These are phyloP conservation scores for Aureobasidium sp. DNA, from an alignment of 2,329 filamentous ascomycete species.

Conservation along the genomic window DNA sequence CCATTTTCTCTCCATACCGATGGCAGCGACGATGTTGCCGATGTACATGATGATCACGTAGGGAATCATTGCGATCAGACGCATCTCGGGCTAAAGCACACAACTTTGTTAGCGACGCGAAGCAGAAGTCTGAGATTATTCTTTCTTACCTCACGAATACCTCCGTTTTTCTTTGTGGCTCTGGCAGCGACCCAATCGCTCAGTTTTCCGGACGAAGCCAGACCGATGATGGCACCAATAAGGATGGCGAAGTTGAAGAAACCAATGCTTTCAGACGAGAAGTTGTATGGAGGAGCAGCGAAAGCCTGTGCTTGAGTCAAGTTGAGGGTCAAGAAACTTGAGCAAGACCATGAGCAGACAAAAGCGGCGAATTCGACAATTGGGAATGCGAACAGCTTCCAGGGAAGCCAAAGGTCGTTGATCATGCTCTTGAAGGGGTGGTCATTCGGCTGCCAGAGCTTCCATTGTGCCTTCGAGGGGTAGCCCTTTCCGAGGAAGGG, in stretches of 20 bases:
- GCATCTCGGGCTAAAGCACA: constrained; percentile 16
- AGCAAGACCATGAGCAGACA: constrained; percentile 54
- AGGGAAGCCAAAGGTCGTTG: constrained; percentile 53
- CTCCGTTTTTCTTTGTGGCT: constrained; percentile 46
- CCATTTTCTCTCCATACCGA: constrained; percentile 34
- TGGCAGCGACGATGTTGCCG: constrained; percentile 50
- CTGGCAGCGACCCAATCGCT: constrained; percentile 51
- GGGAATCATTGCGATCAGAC: constrained; percentile 39
- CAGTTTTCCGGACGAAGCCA: constrained; percentile 49
- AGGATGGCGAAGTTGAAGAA: constrained; percentile 54
- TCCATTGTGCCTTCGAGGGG: constrained; percentile 51
- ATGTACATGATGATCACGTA: constrained; percentile 49
- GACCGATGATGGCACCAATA: constrained; percentile 47
- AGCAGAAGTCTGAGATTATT: too few species aligned
- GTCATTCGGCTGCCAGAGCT: constrained; percentile 43
- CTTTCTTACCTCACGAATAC: constrained; percentile 41
- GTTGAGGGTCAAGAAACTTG: constrained; percentile 53
- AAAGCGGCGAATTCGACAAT: constrained; percentile 58
- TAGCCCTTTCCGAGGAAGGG: constrained; percentile 50
- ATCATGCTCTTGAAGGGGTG: constrained; percentile 42
- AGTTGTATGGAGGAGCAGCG: constrained; percentile 49
- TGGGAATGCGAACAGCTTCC: constrained; percentile 55
- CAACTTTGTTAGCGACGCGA: not conserved
- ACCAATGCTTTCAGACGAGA: constrained; percentile 43
- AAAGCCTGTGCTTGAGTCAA: constrained; percentile 52